Evolutionary conservation across 345 rosid species (phyloP).

Genomic region (Turritis glabra): DNA sequence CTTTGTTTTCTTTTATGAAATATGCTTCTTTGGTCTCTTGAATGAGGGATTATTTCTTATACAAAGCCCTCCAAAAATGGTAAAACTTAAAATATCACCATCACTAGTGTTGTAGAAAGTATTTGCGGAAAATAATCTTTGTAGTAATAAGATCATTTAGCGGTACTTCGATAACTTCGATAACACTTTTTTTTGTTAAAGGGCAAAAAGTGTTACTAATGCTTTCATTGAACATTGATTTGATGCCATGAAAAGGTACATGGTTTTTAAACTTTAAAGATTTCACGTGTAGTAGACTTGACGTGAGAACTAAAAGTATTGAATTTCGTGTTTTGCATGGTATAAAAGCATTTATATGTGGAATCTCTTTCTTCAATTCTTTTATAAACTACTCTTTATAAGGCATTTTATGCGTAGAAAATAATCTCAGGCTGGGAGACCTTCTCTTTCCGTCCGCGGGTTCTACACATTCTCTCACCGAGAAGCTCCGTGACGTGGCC

Average conservation of each 20-base stretch:
- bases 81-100: background rate
- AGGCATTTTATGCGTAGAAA: too few relatives aligned
- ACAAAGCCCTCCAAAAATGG: background rate
- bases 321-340: too few relatives aligned
- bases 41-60: constrained; percentile 7
- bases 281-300: too few relatives aligned
- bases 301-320: background rate
- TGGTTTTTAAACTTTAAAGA: too few relatives aligned
- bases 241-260: background rate
- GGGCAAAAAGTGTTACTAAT: too few relatives aligned
- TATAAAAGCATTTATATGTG: too few relatives aligned
- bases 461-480: background rate
- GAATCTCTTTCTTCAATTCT: too few relatives aligned
- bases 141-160: background rate
- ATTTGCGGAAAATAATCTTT: background rate
- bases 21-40: constrained; percentile 17
- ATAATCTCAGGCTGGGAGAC: background rate
- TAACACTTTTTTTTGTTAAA: too few relatives aligned
- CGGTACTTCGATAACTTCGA: background rate
- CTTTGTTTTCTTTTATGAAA: constrained; percentile 16
- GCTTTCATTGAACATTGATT: too few relatives aligned
- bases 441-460: background rate
- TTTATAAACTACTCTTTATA: too few relatives aligned
- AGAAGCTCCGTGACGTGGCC: constrained; percentile 14
- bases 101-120: background rate